phyloP scores from a whole-genome alignment of 2,329 filamentous ascomycete genomes.

The Parastagonospora nodorum region DNA sequence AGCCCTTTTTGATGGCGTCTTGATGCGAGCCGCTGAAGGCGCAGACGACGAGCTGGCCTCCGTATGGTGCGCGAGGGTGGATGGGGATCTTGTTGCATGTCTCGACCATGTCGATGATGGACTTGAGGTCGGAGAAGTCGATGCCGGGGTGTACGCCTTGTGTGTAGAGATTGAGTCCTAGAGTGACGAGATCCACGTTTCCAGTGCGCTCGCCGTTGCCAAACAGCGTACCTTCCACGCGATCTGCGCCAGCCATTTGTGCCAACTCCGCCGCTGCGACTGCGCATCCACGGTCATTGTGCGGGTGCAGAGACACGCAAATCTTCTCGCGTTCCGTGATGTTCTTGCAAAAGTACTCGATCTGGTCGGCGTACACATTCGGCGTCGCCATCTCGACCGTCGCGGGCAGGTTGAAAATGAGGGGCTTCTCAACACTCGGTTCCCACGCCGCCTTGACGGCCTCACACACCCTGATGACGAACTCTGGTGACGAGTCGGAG shows the following conservation, averaged over 20 bases:
- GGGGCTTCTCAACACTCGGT: conserved; percentile 75
- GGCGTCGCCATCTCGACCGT: conserved; percentile 95
- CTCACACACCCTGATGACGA: conserved; percentile 80
- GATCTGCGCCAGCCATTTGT: conserved; percentile 94
- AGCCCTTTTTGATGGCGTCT: conserved; percentile 92
- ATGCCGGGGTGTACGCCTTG: conserved; percentile 84
- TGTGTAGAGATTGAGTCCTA: conserved; percentile 92
- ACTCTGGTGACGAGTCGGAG: conserved; percentile 87
- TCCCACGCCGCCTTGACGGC: conserved; percentile 95
- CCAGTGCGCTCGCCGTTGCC: conserved; percentile 95
- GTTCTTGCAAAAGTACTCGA: conserved; percentile 91
- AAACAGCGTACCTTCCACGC: conserved; percentile 92
- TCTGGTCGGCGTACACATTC: conserved; percentile 94
- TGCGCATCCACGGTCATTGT: conserved; percentile 92
- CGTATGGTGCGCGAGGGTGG: conserved; percentile 87
- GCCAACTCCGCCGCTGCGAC: conserved; percentile 89
- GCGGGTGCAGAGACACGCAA: conserved; percentile 86
- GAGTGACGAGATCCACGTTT: conserved; percentile 91
- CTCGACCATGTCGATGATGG: conserved; percentile 87
- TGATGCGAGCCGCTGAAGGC: conserved; percentile 93
- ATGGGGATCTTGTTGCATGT: conserved; percentile 93
- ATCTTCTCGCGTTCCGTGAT: conserved; percentile 86
- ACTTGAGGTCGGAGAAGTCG: conserved; percentile 88
- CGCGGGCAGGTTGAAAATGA: conserved; percentile 96
- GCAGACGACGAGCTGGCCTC: conserved; percentile 86